Evolutionary conservation across 2,329 filamentous ascomycete species (phyloP).

Genomic region (Fusarium sp.): DNA sequence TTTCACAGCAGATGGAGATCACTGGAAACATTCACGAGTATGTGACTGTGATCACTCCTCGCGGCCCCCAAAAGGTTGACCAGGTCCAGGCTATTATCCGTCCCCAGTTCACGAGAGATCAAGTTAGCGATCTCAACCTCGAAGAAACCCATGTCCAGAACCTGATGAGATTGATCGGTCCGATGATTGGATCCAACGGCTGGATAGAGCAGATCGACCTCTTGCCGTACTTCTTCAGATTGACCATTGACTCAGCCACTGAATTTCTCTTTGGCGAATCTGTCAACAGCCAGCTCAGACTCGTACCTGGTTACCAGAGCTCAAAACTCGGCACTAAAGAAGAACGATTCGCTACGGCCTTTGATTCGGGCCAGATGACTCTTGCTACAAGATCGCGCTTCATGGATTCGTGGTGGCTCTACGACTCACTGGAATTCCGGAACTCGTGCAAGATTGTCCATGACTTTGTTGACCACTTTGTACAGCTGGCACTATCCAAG

Average conservation of each 20-base stretch:
- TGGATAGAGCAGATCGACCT: slow-evolving; percentile 1
- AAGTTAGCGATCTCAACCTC: slow-evolving; percentile 1
- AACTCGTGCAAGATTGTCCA: not conserved
- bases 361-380: not conserved
- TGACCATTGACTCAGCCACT: slow-evolving; percentile 5
- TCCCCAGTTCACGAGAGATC: not conserved
- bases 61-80: not conserved
- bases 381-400: not conserved
- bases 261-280: slow-evolving; percentile 13
- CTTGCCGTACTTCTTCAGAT: not conserved
- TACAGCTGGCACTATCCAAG: not conserved
- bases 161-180: not conserved
- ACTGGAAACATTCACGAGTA: slow-evolving; percentile 8
- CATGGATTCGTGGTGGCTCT: not conserved
- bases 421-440: not conserved
- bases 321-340: not conserved
- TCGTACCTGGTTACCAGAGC: not conserved
- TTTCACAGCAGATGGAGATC: slow-evolving; percentile 3
- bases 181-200: not conserved
- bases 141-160: not conserved
- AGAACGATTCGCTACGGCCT: not conserved
- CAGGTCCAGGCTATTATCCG: not conserved
- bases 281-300: not conserved
- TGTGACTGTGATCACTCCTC: not conserved
- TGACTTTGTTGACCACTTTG: slow-evolving; percentile 1